phyloP scores from a whole-genome alignment of 2,329 filamentous ascomycete species.

The Penicillium corylophilum region DNA sequence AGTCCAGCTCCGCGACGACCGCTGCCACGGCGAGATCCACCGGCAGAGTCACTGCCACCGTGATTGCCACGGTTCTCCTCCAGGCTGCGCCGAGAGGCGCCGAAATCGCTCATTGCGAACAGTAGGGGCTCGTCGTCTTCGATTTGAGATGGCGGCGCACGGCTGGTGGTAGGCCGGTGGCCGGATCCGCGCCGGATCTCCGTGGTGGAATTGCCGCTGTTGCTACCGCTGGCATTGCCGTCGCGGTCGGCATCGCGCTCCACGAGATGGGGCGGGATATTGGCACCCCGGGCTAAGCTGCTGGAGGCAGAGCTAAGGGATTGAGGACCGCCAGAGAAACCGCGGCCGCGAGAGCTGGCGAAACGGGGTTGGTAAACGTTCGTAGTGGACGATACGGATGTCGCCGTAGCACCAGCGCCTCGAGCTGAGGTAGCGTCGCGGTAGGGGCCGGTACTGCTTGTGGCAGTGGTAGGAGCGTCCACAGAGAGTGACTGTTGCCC shows the following conservation, averaged over 20 bases:
- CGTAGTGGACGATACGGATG: constrained; percentile 33
- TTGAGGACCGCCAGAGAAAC: constrained; percentile 37
- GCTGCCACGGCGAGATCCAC: constrained; percentile 36
- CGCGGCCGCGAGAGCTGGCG: constrained; percentile 37
- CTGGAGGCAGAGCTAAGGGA: constrained; percentile 42
- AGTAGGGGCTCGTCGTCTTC: constrained; percentile 48
- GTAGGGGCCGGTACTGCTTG: neutral
- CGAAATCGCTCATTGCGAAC: constrained; percentile 50
- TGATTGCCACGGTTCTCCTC: constrained; percentile 41
- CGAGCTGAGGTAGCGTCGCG: neutral
- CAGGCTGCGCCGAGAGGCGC: constrained; percentile 42
- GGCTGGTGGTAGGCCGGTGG: constrained; percentile 36
- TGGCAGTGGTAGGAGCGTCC: constrained; percentile 20
- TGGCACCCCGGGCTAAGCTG: constrained; percentile 38
- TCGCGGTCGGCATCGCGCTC: constrained; percentile 42
- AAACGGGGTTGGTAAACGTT: constrained; percentile 41
- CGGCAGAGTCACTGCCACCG: constrained; percentile 27
- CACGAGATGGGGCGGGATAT: constrained; percentile 30
- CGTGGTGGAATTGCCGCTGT: constrained; percentile 35
- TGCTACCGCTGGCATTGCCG: constrained; percentile 41
- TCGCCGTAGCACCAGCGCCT: constrained; percentile 24
- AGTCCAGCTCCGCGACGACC: constrained; percentile 35
- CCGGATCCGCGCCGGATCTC: constrained; percentile 38
- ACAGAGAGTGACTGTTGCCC: constrained; percentile 15
- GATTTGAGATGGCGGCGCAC: constrained; percentile 30